These are phyloP conservation scores for Suillus luteus DNA, from an alignment of 768 basidiomycete genomes.

Conservation along the genomic window DNA sequence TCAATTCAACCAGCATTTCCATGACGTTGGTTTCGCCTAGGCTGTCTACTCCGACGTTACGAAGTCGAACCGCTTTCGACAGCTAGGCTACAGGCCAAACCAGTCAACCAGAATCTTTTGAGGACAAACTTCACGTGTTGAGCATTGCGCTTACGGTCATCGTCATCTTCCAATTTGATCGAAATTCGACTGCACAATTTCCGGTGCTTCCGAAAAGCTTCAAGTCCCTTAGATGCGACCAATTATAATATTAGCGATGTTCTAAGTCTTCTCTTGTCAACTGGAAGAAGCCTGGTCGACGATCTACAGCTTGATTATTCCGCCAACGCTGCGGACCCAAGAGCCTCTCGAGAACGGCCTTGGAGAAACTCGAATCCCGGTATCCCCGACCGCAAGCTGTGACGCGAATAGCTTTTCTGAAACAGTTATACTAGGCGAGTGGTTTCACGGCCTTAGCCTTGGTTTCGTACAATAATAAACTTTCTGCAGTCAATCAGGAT, in stretches of 20 bases:
- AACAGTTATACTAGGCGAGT: background rate
- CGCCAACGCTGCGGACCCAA: background rate
- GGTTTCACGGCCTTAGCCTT: background rate
- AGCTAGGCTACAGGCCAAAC: background rate
- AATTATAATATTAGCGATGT: too few relatives aligned
- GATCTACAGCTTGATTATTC: background rate
- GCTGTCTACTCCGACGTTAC: too few relatives aligned
- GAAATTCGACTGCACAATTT: too few relatives aligned
- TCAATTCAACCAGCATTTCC: background rate
- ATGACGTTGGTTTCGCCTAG: background rate
- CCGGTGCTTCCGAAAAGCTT: too few relatives aligned
- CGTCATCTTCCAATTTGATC: too few relatives aligned
- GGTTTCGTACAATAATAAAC: background rate
- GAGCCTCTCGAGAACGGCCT: background rate
- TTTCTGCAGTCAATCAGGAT: background rate
- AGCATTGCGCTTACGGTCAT: background rate
- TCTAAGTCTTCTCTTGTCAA: too few relatives aligned
- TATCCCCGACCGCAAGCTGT: background rate
- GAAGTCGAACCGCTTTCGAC: background rate
- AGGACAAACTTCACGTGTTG: background rate
- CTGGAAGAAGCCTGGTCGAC: background rate
- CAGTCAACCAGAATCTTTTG: background rate
- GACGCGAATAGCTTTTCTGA: background rate
- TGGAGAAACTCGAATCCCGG: background rate
- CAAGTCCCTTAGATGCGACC: too few relatives aligned